These are phyloP conservation scores for Phytopythium montanum DNA, from an alignment of 352 stramenopile species.

Conservation along the genomic window DNA sequence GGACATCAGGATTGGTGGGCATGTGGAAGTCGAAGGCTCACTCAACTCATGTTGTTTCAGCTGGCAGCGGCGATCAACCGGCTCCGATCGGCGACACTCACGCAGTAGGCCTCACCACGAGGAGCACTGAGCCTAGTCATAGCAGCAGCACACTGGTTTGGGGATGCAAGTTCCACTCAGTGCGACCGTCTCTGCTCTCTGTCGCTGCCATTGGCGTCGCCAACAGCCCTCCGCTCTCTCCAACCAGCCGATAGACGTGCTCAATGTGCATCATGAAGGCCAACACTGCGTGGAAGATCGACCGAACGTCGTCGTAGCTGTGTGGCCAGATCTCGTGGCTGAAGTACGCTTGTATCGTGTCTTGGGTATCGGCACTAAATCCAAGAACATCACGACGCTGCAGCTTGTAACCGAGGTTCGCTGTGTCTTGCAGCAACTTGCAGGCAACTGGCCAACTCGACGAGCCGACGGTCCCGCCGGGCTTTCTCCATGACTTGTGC, in stretches of 20 bases:
- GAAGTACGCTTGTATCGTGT: constrained; percentile 37
- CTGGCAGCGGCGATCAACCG: constrained; percentile 87
- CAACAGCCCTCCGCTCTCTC: constrained; percentile 21
- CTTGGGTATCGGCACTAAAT: constrained; percentile 3
- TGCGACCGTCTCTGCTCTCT: background rate
- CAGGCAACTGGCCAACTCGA: constrained; percentile 54
- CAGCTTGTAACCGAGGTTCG: constrained; percentile 20
- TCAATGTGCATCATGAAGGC: constrained; percentile 37
- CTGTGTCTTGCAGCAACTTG: constrained; percentile 30
- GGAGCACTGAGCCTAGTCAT: background rate
- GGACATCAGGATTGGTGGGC: background rate
- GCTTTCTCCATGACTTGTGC: constrained; percentile 29
- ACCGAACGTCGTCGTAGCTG: constrained; percentile 20
- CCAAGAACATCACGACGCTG: constrained; percentile 7
- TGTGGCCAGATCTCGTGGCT: constrained; percentile 26
- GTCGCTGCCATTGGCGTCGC: background rate
- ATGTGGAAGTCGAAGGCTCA: background rate
- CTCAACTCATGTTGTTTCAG: constrained; percentile 24
- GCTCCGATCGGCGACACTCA: constrained; percentile 69
- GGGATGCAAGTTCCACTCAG: background rate
- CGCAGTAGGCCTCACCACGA: constrained; percentile 30
- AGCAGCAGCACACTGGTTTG: constrained; percentile 2
- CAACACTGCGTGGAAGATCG: constrained; percentile 28
- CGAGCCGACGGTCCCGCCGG: constrained; percentile 44
- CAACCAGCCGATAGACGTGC: constrained; percentile 25